Evolutionary conservation across 371 early-diverging fungal species (phyloP), one percentile per base, ranked within the genome.

Genomic region (Umbelopsis sp.): DNA sequence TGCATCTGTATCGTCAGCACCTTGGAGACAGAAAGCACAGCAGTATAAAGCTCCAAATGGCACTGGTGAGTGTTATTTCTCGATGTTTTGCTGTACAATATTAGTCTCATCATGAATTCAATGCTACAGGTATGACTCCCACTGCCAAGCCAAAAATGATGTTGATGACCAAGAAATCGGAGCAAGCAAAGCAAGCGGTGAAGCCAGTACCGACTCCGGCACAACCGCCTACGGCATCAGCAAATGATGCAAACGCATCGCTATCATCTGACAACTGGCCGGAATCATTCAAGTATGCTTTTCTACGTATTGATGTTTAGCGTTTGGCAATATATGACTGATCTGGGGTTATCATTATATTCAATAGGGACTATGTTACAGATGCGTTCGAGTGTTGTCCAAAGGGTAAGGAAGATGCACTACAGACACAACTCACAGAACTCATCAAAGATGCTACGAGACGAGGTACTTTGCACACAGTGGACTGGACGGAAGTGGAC

Each of bases 401-500:
- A 14, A 74, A 72, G n/a, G 82, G 84, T 44, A 77, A 81, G 37
- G 75, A 86, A 14, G 86, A 85, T 66, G 73, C 70, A 29, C 90
- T 85, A 9, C 85, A 90, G 63, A 50, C 65, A 25, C 80, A 89
- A 50, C 67, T 93, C 38, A 84, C 83, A 66, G 73, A 76, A 16
- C 48, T 93, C 48, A 91, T 93, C 38, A 73, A 76, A 9, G 81
- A 82, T 44, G 78, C 81, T 45, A 87, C 83, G 72, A 70, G 65
- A 29, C 78, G 81, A 38, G 83, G 85, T 20, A 79, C 79, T 18
- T 64, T 93, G 12, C 71, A 83, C 70, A 83, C 85, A 0, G 84
- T 87, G 0, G 88, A 91, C 66, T 93, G 93, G 93, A 84, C 71
- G 14, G 76, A 83, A 41, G 85, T 89, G 86, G 80, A 80, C n/a